These are phyloP conservation scores for Penicillium nordicum DNA, from an alignment of 2,329 filamentous ascomycete genomes.

Conservation along the genomic window DNA sequence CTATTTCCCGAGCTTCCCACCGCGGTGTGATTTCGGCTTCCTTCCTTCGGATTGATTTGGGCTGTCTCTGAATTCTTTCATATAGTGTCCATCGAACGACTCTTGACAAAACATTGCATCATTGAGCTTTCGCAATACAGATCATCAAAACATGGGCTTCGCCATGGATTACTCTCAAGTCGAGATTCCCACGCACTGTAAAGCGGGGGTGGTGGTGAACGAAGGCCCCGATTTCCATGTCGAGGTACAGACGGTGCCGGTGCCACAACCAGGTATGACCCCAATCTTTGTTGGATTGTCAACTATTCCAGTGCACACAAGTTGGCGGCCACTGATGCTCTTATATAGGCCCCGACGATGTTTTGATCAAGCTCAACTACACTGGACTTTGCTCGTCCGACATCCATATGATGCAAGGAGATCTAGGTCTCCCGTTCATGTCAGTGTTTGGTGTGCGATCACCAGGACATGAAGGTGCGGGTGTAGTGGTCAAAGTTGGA, in stretches of 20 bases:
- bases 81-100: neutral
- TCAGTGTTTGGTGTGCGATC: constrained; percentile 44
- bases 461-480: constrained; percentile 56
- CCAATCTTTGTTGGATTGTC: neutral
- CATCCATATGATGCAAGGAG: constrained; percentile 56
- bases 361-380: constrained; percentile 56
- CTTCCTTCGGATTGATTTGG: neutral
- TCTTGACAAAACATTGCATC: no score
- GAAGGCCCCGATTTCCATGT: constrained; percentile 50
- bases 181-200: constrained; percentile 48
- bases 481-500: constrained; percentile 57
- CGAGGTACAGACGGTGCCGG: constrained; percentile 48
- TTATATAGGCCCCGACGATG: constrained; percentile 49
- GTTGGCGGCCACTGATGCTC: neutral
- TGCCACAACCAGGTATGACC: constrained; percentile 46
- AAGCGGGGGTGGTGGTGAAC: constrained; percentile 51
- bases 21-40: neutral
- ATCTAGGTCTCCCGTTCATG: constrained; percentile 51
- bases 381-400: constrained; percentile 59
- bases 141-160: constrained; percentile 7
- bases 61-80: neutral
- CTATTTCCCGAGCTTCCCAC: constrained; percentile 1
- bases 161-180: constrained; percentile 3
- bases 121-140: neutral
- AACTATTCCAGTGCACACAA: neutral